Conservation (phyloP, 371 early-diverging fungal genomes). For the Mucor circinelloides region DNA sequence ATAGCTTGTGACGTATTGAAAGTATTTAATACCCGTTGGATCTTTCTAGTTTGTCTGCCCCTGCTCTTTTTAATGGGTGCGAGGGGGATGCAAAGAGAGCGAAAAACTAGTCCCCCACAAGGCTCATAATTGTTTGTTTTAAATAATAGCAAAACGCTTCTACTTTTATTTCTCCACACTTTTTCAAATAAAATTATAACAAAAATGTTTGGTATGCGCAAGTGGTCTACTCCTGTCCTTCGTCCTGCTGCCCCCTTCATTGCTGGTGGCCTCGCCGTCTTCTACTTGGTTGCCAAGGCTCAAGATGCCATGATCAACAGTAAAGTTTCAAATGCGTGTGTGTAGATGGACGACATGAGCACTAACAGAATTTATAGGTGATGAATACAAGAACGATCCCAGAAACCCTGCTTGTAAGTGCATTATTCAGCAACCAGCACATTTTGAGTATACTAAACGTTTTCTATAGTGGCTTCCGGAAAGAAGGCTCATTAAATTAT, state of each 20-base stretch:
- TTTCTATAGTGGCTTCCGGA: constrained; percentile 48
- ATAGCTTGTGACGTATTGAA: constrained; percentile 1
- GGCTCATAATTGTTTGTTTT: constrained; percentile 1
- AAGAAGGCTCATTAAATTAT: constrained; percentile 54
- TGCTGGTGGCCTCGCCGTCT: constrained; percentile 43
- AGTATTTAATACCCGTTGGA: neutral
- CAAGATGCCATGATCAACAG: constrained; percentile 57
- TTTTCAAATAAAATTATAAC: constrained; percentile 2
- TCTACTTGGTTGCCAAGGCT: constrained; percentile 53
- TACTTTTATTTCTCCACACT: constrained; percentile 12
- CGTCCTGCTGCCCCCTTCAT: constrained; percentile 56
- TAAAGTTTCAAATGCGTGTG: constrained; percentile 15
- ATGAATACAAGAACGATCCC: constrained; percentile 58
- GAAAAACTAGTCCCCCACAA: constrained; percentile 3
- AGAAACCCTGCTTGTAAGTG: constrained; percentile 63
- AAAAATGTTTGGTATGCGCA: constrained; percentile 59
- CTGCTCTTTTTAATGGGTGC: constrained; percentile 3
- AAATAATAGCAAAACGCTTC: neutral
- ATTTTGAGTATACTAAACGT: neutral
- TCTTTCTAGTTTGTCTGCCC: neutral
- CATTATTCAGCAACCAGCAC: neutral
- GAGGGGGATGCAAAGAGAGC: neutral
- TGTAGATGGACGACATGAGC: neutral
- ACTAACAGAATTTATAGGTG: constrained; percentile 29
- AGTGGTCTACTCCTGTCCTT: constrained; percentile 52